Conservation (phyloP, 2,329 filamentous ascomycete species). For the Aspergillus calidoustus region DNA sequence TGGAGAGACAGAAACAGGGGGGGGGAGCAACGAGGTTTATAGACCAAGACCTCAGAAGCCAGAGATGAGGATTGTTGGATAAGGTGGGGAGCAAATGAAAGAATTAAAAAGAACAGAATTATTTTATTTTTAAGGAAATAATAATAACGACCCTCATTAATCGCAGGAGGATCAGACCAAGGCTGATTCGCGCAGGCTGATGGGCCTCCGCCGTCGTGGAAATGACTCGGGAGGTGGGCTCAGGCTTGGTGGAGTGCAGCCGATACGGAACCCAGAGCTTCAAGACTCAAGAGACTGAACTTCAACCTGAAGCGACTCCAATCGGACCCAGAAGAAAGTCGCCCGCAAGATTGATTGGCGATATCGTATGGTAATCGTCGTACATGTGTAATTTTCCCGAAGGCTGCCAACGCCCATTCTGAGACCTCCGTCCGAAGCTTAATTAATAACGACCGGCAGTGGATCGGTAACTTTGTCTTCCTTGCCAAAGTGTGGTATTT, state of each 20-base stretch:
- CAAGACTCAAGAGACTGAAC: background rate
- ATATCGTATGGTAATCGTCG: background rate
- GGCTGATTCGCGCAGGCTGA: constrained; percentile 26
- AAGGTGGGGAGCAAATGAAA: constrained; percentile 26
- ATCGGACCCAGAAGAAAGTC: background rate
- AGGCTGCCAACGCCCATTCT: constrained; percentile 20
- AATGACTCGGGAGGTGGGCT: constrained; percentile 17
- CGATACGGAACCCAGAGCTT: constrained; percentile 14
- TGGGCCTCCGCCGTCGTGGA: constrained; percentile 17
- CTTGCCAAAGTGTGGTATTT: constrained; percentile 2
- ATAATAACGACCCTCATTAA: constrained; percentile 14
- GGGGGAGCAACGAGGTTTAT: constrained; percentile 25
- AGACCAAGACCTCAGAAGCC: constrained; percentile 20
- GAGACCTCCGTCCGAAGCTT: constrained; percentile 33
- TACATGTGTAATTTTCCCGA: constrained; percentile 20
- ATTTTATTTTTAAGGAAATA: constrained; percentile 5
- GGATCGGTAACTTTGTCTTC: constrained; percentile 20
- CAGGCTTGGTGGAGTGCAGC: constrained; percentile 13
- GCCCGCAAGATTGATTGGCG: background rate
- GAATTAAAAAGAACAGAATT: constrained; percentile 1
- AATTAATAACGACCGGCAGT: constrained; percentile 26
- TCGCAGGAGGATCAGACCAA: constrained; percentile 19
- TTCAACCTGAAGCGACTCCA: background rate
- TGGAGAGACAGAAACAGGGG: constrained; percentile 15
- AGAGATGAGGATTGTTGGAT: constrained; percentile 22